Percentiles rank a stretch among this genome's conserved stretches.
phyloP scores from a whole-genome alignment of 129 eudicot genomes.

The Centrapalus pauciflorus region DNA sequence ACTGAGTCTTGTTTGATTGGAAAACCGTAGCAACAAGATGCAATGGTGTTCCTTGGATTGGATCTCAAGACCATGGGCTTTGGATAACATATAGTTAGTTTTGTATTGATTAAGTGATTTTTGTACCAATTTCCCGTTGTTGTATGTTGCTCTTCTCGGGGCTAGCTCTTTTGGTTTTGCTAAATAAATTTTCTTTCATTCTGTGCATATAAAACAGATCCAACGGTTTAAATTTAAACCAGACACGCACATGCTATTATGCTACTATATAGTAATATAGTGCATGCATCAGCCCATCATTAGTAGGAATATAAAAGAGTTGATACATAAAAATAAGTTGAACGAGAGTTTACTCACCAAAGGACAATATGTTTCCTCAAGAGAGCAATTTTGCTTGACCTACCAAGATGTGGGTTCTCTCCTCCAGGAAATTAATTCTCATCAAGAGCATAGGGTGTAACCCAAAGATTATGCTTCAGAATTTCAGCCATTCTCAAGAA shows the following conservation, averaged over 20 bases:
- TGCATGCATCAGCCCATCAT: not conserved
- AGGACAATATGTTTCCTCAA: constrained; percentile 85
- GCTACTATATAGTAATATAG: not conserved
- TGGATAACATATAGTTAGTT: too few relatives aligned
- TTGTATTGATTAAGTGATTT: too few relatives aligned
- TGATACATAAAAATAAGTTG: not conserved
- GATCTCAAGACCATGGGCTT: too few relatives aligned
- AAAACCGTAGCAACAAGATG: too few relatives aligned
- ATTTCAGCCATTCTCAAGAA: constrained; percentile 80
- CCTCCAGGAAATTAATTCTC: constrained; percentile 91
- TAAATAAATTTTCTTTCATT: too few relatives aligned
- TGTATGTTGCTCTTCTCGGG: too few relatives aligned
- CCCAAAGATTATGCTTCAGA: constrained; percentile 87
- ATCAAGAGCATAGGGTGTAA: constrained; percentile 61
- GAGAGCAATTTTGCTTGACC: constrained; percentile 69
- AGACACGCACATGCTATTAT: not conserved
- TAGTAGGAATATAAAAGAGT: not conserved
- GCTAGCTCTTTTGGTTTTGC: too few relatives aligned
- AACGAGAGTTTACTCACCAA: constrained; percentile 42
- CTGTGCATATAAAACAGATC: too few relatives aligned
- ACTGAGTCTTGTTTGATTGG: too few relatives aligned
- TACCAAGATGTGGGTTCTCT: constrained; percentile 89
- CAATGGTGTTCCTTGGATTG: too few relatives aligned
- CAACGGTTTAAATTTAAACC: too few relatives aligned
- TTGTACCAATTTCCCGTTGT: too few relatives aligned